Conservation (phyloP, 345 rosid species). For the Eucalyptus curtisii region DNA sequence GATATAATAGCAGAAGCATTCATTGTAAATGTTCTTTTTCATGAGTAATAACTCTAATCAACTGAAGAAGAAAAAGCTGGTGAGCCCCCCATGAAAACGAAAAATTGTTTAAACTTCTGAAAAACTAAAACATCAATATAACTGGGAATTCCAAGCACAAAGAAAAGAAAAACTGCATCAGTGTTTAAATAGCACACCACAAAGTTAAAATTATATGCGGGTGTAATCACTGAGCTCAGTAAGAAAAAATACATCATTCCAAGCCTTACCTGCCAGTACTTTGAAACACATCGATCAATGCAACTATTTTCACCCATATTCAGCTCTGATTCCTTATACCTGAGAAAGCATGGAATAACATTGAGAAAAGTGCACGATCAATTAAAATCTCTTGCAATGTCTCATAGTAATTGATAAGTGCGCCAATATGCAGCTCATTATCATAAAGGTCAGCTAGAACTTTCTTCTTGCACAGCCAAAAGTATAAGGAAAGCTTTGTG, state of each 20-base stretch:
- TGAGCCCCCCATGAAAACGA: neutral
- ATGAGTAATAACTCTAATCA: neutral
- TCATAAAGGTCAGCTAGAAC: neutral
- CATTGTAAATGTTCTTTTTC: neutral
- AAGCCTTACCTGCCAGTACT: constrained; percentile 75
- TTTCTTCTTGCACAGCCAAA: neutral
- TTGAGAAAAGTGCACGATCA: neutral
- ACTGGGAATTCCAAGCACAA: neutral
- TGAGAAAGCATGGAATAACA: constrained; percentile 3
- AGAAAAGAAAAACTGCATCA: neutral
- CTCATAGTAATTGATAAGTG: neutral
- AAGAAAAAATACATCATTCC: neutral
- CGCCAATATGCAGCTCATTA: neutral
- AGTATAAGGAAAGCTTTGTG: neutral
- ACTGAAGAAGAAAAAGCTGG: neutral
- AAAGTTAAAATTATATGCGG: neutral
- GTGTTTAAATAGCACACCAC: neutral
- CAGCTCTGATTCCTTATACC: constrained; percentile 91
- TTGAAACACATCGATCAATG: constrained; percentile 96
- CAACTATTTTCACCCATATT: constrained; percentile 99
- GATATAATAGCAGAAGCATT: neutral
- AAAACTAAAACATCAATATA: neutral
- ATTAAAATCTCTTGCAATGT: neutral
- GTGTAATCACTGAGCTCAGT: neutral
- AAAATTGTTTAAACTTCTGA: neutral